These are phyloP conservation scores for Clavulina sp. DNA, from an alignment of 768 basidiomycete genomes.

Conservation along the genomic window DNA sequence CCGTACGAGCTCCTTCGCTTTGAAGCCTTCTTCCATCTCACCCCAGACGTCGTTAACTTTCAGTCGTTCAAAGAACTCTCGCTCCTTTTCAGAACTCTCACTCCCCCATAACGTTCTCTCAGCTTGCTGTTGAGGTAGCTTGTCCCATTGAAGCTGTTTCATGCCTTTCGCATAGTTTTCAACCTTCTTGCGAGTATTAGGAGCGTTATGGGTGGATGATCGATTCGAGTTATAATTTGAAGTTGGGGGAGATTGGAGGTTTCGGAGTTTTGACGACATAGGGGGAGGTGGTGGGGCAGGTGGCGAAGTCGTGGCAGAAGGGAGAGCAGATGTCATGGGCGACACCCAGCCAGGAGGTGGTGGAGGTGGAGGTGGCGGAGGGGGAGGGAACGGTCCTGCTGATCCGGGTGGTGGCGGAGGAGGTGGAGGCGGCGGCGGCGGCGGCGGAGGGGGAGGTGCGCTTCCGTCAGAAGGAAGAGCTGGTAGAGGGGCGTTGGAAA, in stretches of 20 bases:
- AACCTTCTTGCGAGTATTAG: constrained; percentile 67
- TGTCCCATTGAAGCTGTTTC: constrained; percentile 99
- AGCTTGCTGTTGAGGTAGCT: constrained; percentile 78
- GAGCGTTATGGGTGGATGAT: constrained; percentile 15
- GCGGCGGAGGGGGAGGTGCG: no score
- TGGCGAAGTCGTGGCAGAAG: constrained; percentile 10
- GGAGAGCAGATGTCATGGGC: no score
- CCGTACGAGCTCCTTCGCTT: constrained; percentile 85
- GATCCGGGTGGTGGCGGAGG: constrained; percentile 17
- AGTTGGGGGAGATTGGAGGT: constrained; percentile 20
- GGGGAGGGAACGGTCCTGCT: constrained; percentile 15
- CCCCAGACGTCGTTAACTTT: constrained; percentile 77
- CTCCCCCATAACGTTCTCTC: constrained; percentile 72
- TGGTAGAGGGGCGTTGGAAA: no score
- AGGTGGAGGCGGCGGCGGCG: constrained; percentile 17
- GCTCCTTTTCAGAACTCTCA: constrained; percentile 43
- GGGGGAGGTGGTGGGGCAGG: constrained; percentile 26
- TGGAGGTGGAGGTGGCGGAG: constrained; percentile 25
- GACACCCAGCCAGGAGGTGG: constrained; percentile 18
- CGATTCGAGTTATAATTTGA: constrained; percentile 23
- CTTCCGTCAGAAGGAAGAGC: no score
- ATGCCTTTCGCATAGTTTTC: constrained; percentile 69
- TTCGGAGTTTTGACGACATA: constrained; percentile 16
- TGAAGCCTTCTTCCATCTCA: constrained; percentile 97
- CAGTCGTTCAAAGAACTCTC: constrained; percentile 67